These are phyloP conservation scores for Digitaria exilis DNA, from an alignment of 202 grass and related monocot genomes.

Conservation along the genomic window DNA sequence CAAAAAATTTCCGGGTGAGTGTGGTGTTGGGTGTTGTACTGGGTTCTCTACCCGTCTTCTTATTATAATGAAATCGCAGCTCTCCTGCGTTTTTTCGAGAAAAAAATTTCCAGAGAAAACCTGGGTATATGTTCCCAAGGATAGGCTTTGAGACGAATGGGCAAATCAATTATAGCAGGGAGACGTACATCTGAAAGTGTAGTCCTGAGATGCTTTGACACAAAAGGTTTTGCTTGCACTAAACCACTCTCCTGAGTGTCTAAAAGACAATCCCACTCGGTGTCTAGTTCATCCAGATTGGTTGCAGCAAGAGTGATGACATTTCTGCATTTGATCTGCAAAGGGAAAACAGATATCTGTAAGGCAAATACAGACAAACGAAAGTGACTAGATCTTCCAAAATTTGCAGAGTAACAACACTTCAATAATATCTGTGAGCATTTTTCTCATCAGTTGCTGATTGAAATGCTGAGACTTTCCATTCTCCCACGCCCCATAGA, in stretches of 20 bases:
- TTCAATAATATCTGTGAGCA: slow-evolving; percentile 25
- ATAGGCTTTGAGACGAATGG: slow-evolving; percentile 26
- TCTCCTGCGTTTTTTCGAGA: too few species aligned
- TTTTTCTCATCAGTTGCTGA: slow-evolving; percentile 30
- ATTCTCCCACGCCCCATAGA: slow-evolving; percentile 14
- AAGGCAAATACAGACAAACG: slow-evolving; percentile 21
- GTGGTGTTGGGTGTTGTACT: too few species aligned
- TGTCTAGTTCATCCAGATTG: slow-evolving; percentile 80
- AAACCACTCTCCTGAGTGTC: slow-evolving; percentile 65
- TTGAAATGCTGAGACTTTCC: slow-evolving; percentile 10
- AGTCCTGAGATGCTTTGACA: slow-evolving; percentile 70
- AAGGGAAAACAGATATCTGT: slow-evolving; percentile 43
- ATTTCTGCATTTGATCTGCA: slow-evolving; percentile 99
- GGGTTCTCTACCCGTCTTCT: too few species aligned
- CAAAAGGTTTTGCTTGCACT: slow-evolving; percentile 56
- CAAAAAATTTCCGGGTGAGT: too few species aligned
- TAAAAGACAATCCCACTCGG: slow-evolving; percentile 89
- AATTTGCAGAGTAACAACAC: not conserved
- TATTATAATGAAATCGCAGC: too few species aligned
- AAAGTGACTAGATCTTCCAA: not conserved
- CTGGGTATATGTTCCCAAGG: slow-evolving; percentile 19
- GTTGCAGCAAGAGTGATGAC: slow-evolving; percentile 82
- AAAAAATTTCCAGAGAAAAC: slow-evolving; percentile 22
- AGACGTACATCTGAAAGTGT: slow-evolving; percentile 72
- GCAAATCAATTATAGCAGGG: slow-evolving; percentile 24